phyloP scores from a whole-genome alignment of 257 asterid genomes.

The Solanum arcanum region DNA sequence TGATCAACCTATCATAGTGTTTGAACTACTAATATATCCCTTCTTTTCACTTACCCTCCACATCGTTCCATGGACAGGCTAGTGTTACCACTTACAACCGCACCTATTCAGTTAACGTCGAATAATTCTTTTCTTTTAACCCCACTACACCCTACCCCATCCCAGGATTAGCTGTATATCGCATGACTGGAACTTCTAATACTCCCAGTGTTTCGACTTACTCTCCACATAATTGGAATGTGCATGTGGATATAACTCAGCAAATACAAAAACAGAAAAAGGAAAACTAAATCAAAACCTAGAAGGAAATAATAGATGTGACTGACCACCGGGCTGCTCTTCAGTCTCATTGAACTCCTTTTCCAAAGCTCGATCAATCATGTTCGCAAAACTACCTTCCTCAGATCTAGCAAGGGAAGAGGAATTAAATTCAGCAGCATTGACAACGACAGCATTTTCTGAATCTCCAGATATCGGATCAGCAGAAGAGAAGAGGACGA shows the following conservation, averaged over 20 bases:
- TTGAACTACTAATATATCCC: neutral
- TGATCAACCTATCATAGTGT: neutral
- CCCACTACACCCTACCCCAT: neutral
- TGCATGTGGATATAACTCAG: neutral
- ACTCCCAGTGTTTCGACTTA: neutral
- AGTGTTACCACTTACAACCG: neutral
- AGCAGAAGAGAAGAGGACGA: slow-evolving; percentile 16
- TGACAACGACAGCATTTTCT: slow-evolving; percentile 2
- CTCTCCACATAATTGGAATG: neutral
- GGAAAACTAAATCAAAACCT: neutral
- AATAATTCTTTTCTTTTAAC: neutral
- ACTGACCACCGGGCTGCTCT: slow-evolving; percentile 56
- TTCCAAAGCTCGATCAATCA: slow-evolving; percentile 56
- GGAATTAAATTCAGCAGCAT: slow-evolving; percentile 13
- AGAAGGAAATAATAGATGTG: slow-evolving; percentile 1
- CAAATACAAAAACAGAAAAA: neutral
- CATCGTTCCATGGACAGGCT: neutral
- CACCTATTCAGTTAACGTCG: neutral
- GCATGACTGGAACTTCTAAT: neutral
- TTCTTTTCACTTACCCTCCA: neutral
- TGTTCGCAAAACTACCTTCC: slow-evolving; percentile 45
- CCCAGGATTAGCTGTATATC: neutral
- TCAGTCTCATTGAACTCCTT: slow-evolving; percentile 74
- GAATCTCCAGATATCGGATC: slow-evolving; percentile 9
- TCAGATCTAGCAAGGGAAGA: slow-evolving; percentile 15